Base-by-base conservation (phyloP, 2,329 filamentous ascomycete genomes). In the Cladobotryum mycophilum region DNA sequence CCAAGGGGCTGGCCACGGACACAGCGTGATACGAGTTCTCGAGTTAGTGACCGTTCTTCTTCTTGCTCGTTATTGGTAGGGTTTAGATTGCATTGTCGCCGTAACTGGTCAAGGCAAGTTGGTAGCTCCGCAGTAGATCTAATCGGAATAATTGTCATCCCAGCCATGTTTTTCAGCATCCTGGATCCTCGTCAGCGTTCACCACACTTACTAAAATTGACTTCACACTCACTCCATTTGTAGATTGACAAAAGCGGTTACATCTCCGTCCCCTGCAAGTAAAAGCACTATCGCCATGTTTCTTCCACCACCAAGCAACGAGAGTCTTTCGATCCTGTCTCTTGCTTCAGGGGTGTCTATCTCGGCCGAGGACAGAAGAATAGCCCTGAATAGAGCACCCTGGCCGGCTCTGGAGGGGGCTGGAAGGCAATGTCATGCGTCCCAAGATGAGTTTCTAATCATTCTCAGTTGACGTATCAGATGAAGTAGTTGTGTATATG, bases 351-450 rank as follows among this genome's bases (percentile, higher is more conserved):
- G 44, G n/a, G 60, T 55, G 8, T 60, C 63, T 9, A 70, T 55
- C 13, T 78, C 70, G 12, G 41, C 51, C 3, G 69, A 54, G 1
- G 70, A 68, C 34, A 78, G 56, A 5, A 77, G 67, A 13, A 76
- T 54, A 22, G 69, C 64, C 20, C 67, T 68, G 44, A 74, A 67
- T 6, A 61, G 48, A 7, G 18, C 20, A 1, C 14, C 47, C 37
- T 18, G 42, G n/a, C 18, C 41, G 25, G 33, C 40, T 30, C 22
- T 36, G 17, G 35, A 50, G 41, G 48, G 15, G 42, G 46, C 4
- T 64, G 63, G 36, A 80, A 64, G 13, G 70, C 70, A 30, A 78
- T 57, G 54, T 80, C 77, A 54, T 78, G 71, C 2, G 66, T 68
- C 14, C 63, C 58, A 3, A 79, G 61, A 14, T 58, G 62, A 3